phyloP scores from a whole-genome alignment of 306 rosid genomes.

The Elaeagnus macrophylla region DNA sequence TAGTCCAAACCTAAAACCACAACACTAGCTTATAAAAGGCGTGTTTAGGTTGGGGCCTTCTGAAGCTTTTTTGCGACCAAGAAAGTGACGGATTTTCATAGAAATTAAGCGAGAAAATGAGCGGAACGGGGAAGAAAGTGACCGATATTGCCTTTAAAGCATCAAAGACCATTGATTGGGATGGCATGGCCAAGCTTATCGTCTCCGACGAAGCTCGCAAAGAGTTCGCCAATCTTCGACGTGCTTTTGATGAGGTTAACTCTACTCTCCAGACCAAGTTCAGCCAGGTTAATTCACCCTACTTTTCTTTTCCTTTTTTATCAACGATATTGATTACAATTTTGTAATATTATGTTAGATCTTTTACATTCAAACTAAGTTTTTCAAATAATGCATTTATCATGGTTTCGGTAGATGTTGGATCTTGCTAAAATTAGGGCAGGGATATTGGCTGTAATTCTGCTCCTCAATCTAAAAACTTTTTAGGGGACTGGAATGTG shows the following conservation, averaged over 20 bases:
- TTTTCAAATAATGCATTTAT: neutral
- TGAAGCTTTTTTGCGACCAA: too few species aligned
- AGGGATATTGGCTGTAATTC: too few species aligned
- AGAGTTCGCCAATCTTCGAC: constrained; percentile 78
- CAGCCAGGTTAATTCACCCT: constrained; percentile 52
- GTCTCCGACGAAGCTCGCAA: constrained; percentile 94
- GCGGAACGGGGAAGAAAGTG: constrained; percentile 74
- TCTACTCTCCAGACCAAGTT: constrained; percentile 78
- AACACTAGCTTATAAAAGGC: too few species aligned
- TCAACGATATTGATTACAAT: too few species aligned
- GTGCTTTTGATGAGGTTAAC: constrained; percentile 94
- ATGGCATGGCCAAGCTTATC: constrained; percentile 89
- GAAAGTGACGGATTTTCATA: too few species aligned
- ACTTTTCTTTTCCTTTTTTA: neutral
- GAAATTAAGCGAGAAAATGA: constrained; percentile 62
- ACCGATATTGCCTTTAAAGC: constrained; percentile 72
- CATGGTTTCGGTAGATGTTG: too few species aligned
- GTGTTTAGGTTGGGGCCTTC: too few species aligned
- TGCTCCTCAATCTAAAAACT: too few species aligned
- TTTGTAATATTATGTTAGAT: constrained; percentile 11
- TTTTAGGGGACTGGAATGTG: too few species aligned
- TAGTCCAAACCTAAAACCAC: too few species aligned
- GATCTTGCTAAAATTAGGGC: too few species aligned
- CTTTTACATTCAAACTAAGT: constrained; percentile 13
- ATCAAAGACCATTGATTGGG: constrained; percentile 80